phyloP scores from a whole-genome alignment of 2,329 filamentous ascomycete species.

The Nakataea oryzae region DNA sequence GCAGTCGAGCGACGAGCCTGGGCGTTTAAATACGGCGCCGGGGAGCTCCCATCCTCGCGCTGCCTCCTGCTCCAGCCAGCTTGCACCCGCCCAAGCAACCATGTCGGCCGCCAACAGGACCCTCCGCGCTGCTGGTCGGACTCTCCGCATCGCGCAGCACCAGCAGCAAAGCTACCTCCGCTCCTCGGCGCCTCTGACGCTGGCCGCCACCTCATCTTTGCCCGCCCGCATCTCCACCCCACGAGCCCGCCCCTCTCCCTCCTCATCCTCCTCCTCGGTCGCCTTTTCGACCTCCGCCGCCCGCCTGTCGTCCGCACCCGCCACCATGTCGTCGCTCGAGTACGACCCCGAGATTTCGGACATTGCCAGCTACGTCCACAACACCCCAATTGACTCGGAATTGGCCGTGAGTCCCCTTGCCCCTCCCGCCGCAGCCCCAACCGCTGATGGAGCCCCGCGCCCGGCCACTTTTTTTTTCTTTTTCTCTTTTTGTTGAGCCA shows the following conservation, averaged over 20 bases:
- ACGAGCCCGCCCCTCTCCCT: background rate
- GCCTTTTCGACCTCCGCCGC: slow-evolving; percentile 3
- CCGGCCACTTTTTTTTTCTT: background rate
- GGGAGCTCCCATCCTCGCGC: background rate
- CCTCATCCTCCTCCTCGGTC: background rate
- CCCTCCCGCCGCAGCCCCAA: slow-evolving; percentile 1
- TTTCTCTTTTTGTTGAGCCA: background rate
- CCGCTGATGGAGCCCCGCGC: background rate
- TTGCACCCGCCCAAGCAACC: background rate
- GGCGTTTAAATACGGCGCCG: background rate
- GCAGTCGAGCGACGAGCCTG: no score
- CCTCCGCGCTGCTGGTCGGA: slow-evolving; percentile 1
- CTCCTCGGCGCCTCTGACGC: background rate
- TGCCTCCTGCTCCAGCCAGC: background rate
- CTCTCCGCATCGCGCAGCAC: slow-evolving; percentile 2
- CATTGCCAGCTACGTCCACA: slow-evolving; percentile 91
- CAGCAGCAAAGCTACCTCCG: background rate
- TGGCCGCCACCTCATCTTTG: background rate
- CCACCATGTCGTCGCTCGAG: slow-evolving; percentile 39
- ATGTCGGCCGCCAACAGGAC: slow-evolving; percentile 3
- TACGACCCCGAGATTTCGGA: slow-evolving; percentile 93
- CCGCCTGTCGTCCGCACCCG: slow-evolving; percentile 26
- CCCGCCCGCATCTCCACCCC: background rate
- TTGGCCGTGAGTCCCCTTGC: slow-evolving; percentile 61
- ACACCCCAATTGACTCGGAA: slow-evolving; percentile 81